phyloP scores from a whole-genome alignment of 441 rosid species.

The Arabidopsis lyrata region DNA sequence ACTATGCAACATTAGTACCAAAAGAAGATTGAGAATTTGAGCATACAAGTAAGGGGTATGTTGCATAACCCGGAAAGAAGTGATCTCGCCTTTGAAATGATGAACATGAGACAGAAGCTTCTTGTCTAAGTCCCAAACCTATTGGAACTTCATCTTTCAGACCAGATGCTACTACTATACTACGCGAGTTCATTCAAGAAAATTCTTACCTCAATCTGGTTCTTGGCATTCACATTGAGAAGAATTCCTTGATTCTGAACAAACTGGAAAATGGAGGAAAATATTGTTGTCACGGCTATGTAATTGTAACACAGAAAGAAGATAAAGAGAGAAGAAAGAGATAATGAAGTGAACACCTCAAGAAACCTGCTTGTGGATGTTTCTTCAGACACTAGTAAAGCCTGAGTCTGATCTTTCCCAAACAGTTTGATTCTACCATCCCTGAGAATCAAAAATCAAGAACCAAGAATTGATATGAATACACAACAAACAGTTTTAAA shows the following conservation, averaged over 20 bases:
- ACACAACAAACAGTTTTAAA: not conserved
- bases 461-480: not conserved
- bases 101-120: conserved; percentile 64
- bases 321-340: conserved; percentile 9
- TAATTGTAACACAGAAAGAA: conserved; percentile 5
- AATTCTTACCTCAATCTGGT: conserved; percentile 76
- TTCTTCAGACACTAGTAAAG: conserved; percentile 71
- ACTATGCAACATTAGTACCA: not conserved
- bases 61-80: conserved; percentile 73
- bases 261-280: conserved; percentile 55
- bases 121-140: conserved; percentile 94
- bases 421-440: conserved; percentile 88
- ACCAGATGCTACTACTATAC: conserved; percentile 6
- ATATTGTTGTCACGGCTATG: not conserved
- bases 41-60: conserved; percentile 73
- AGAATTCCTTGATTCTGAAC: conserved; percentile 76
- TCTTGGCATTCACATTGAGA: conserved; percentile 70
- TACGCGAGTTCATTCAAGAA: conserved; percentile 3
- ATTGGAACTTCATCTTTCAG: conserved; percentile 11
- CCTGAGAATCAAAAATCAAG: conserved; percentile 46
- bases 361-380: conserved; percentile 70
- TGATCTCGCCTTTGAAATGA: conserved; percentile 61
- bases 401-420: conserved; percentile 80
- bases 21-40: not conserved
- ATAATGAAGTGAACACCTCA: conserved; percentile 58